Conservation (phyloP, 192 early-diverging fungal species). For the Coemansia sp. region DNA sequence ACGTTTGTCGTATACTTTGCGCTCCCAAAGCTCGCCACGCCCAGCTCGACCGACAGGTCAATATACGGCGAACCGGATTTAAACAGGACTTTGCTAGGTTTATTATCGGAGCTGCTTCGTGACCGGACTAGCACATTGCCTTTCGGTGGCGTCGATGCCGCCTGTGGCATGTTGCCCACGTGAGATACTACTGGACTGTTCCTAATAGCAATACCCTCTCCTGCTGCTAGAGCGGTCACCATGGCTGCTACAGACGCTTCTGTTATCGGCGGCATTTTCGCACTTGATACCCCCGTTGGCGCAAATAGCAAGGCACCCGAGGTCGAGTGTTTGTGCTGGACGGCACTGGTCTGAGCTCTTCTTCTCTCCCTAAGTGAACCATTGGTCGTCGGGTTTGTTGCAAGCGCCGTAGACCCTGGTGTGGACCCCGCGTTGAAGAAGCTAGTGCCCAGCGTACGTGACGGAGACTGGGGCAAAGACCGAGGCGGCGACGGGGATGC, state of each 20-base stretch:
- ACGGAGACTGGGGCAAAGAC: background rate
- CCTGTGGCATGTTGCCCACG: background rate
- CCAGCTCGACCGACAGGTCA: constrained; percentile 43
- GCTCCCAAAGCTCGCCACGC: constrained; percentile 52
- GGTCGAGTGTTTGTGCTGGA: background rate
- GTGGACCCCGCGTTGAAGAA: constrained; percentile 19
- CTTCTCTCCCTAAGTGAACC: background rate
- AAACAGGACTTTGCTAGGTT: background rate
- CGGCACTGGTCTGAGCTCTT: background rate
- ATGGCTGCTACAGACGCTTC: background rate
- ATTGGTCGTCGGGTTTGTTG: background rate
- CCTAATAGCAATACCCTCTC: background rate
- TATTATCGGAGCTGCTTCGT: constrained; percentile 8
- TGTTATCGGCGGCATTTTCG: background rate
- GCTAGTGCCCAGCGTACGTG: background rate
- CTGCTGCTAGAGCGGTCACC: background rate
- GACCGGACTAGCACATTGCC: constrained; percentile 20
- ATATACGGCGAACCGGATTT: background rate
- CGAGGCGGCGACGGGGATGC: background rate
- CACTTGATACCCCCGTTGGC: background rate
- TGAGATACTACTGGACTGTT: background rate
- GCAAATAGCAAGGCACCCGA: constrained; percentile 1
- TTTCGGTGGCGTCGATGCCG: constrained; percentile 18
- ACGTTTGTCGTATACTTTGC: constrained; percentile 50
- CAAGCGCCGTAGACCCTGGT: constrained; percentile 4